A percentile compares a stretch with the other conserved stretches of the same genome.
Conservation (phyloP, 2,329 filamentous ascomycete genomes). For the Botrytis porri region DNA sequence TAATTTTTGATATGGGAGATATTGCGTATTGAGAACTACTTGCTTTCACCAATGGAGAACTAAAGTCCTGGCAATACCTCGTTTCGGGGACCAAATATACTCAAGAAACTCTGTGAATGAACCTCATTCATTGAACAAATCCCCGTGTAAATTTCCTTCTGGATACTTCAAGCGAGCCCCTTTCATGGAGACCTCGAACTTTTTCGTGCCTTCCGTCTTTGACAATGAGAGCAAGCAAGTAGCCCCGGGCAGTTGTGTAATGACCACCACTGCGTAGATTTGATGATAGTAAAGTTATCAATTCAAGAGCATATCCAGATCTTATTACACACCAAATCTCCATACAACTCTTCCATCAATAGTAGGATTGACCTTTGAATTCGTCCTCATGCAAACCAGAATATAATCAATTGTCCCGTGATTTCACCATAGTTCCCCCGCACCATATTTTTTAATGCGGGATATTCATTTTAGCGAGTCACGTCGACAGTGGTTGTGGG, state of each 20-base stretch:
- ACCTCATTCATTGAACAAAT: not conserved
- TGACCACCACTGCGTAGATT: not conserved
- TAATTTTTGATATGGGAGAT: slow-evolving; percentile 1
- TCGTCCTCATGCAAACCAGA: not conserved
- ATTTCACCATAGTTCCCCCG: slow-evolving; percentile 7
- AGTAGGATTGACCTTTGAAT: not conserved
- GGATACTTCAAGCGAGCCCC: not conserved
- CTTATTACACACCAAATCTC: not conserved
- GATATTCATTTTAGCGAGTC: slow-evolving; percentile 8
- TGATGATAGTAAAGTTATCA: not conserved
- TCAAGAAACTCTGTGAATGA: not conserved
- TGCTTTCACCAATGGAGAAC: not conserved
- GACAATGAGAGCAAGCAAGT: not conserved
- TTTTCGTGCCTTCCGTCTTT: not conserved
- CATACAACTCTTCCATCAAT: not conserved
- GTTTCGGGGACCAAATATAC: not conserved
- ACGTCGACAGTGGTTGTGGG: not conserved
- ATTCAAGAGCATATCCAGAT: not conserved
- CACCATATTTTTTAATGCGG: slow-evolving; percentile 4
- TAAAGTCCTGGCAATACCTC: slow-evolving; percentile 1
- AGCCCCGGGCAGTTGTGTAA: not conserved
- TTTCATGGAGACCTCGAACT: not conserved
- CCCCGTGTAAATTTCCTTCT: not conserved
- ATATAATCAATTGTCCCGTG: not conserved
- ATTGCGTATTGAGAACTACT: not conserved